Percentiles rank a stretch among this genome's conserved stretches.
Conservation (phyloP, 257 asterid genomes). For the Petunia axillaris region DNA sequence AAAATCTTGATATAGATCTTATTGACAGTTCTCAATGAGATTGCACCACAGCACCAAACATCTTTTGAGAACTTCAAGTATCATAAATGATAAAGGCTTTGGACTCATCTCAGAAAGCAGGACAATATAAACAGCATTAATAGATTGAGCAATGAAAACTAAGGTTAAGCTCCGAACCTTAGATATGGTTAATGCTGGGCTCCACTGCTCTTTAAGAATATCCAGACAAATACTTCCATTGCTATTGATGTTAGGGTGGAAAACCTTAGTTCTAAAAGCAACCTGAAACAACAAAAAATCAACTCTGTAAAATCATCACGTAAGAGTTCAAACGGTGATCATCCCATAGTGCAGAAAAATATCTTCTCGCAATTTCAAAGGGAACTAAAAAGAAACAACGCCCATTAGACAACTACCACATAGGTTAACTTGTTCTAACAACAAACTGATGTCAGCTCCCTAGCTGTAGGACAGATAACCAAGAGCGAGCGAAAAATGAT, state of each 20-base stretch:
- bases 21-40: too few species aligned
- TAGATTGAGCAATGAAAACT: background rate
- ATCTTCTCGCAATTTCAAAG: background rate
- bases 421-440: background rate
- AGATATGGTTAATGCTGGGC: slow-evolving; percentile 82
- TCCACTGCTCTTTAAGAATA: slow-evolving; percentile 85
- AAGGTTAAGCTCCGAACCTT: slow-evolving; percentile 47
- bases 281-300: slow-evolving; percentile 44
- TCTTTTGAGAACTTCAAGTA: background rate
- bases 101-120: background rate
- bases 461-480: background rate
- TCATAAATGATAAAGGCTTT: background rate
- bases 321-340: background rate
- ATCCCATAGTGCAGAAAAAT: background rate
- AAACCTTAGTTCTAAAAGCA: slow-evolving; percentile 79
- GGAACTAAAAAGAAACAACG: background rate
- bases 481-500: background rate
- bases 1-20: background rate
- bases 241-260: slow-evolving; percentile 83
- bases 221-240: slow-evolving; percentile 87
- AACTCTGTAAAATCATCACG: slow-evolving; percentile 18
- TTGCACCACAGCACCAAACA: background rate
- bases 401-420: background rate
- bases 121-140: background rate
- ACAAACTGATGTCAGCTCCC: background rate